Base-by-base conservation (phyloP, 2,329 filamentous ascomycete species). In the Aspergillus phoenicis region DNA sequence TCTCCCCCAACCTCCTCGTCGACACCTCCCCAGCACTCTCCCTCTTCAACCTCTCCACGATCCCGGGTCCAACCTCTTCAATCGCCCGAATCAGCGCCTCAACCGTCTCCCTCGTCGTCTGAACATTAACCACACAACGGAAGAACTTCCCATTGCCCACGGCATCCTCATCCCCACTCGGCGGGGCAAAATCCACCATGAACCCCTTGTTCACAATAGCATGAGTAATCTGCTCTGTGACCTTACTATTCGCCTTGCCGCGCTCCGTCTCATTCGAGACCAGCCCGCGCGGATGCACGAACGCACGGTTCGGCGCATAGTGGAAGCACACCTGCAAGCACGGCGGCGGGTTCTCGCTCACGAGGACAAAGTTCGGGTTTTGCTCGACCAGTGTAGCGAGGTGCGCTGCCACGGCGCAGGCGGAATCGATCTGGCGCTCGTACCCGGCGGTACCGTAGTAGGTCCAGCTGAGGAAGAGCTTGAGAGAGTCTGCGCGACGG, bases 291-390 rank as follows among this genome's bases (percentile, higher is more conserved):
- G 70, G 68, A 60, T 76, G 75, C 1, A 75, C 71, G 58, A 90
- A 64, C 60, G 75, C 69, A 2, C 87, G 85, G 1, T 80, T 80
- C 0, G 86, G 86, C 0, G 89, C 87, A 70, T 91, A 93, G 75
- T 97, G 97, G 76, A 98, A 98, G 81, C 94, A 97, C 22, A 98
- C 90, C 78, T 98, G 95, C 73, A 97, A 80, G 77, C 94, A 98
- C 0, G 91, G 91, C 51, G 93, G 89, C 26, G 92, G 91, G 68
- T 90, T 89, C 59, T 86, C 83, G 10, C 87, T 91, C 3, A 97
- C 85, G 15, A 96, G 81, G 17, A 85, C 79, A 68, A 98, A 90
- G 67, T 91, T 81, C 0, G 78, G 73, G 45, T 83, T 82, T 13
- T 78, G 51, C 5, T 81, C 76, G 2, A 97, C 72, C 1, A 88